Evolutionary conservation across 371 early-diverging fungal genomes (phyloP), one percentile per base, ranked within the genome.

Genomic region (Mucor piriformis): DNA sequence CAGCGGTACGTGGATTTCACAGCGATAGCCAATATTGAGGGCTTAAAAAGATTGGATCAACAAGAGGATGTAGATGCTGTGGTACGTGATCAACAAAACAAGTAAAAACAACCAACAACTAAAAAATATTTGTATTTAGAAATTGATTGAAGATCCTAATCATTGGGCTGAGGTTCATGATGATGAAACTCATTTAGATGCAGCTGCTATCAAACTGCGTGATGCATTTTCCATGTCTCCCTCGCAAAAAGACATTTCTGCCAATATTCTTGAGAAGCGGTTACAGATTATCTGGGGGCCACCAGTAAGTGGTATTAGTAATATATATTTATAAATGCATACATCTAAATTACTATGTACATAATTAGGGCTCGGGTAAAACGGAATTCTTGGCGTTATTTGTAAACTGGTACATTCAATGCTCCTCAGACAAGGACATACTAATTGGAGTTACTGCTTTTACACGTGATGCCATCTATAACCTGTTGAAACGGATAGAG

Each of bases 201-300:
- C 73, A n/a, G 70, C 69, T 3, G 71, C 77, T 16, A 49, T 62
- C 15, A 37, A 62, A 24, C 44, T 78, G 13, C 59, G 62, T 3
- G 69, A 81, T 15, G 64, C 63, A 0, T 85, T 83, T 55, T 64
- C 61, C 13, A 83, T 85, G 81, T 83, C 85, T 2, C 59, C 70
- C 24, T 83, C 85, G 0, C 85, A 85, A 64, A 74, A 78, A 16
- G 66, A 72, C 15, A 82, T 82, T 18, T 67, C 77, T 24, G 60
- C 69, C 1, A 65, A 55, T 16, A 69, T 77, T 12, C 63, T 78
- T 11, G 50, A 67, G 7, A 69, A 66, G 13, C 72, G 79, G 0
- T 38, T 85, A 16, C 83, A 82, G 24, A 76, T 85, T 55, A 67
- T 85, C 10, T 85, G 85, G 85, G 85, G 83, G 3, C 85, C 83